Evolutionary conservation across 331 rosid species (phyloP).

Genomic region (Spiraea crenata): DNA sequence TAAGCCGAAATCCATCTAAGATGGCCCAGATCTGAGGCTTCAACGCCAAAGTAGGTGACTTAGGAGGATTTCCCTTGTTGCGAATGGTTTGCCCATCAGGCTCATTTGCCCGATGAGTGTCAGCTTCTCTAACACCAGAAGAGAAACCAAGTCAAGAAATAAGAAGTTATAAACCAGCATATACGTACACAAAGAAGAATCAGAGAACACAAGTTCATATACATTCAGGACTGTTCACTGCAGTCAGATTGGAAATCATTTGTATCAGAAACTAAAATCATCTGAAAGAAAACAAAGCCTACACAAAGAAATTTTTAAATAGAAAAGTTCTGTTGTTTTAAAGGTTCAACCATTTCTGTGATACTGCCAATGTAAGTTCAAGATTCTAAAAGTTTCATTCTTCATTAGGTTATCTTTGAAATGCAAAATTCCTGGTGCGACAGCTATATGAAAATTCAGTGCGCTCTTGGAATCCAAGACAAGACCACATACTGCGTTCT

Average conservation of each 20-base stretch:
- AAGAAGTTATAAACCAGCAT: background rate
- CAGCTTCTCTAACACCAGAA: constrained; percentile 54
- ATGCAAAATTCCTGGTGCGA: background rate
- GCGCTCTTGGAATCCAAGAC: background rate
- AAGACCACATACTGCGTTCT: background rate
- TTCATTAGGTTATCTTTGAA: background rate
- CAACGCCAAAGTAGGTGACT: constrained; percentile 38
- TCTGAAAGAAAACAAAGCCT: too few relatives aligned
- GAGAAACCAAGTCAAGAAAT: constrained; percentile 16
- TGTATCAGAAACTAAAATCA: background rate
- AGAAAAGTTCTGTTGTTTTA: too few relatives aligned
- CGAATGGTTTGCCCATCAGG: constrained; percentile 35
- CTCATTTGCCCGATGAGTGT: constrained; percentile 40
- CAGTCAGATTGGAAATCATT: background rate
- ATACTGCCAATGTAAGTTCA: too few relatives aligned
- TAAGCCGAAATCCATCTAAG: constrained; percentile 82
- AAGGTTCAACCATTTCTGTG: too few relatives aligned
- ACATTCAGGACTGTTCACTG: background rate
- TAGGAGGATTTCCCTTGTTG: constrained; percentile 45
- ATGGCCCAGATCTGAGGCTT: constrained; percentile 72
- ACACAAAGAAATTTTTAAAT: too few relatives aligned
- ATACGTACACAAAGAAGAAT: background rate
- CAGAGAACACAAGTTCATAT: background rate
- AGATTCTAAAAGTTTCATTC: background rate
- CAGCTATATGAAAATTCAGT: background rate